Conservation (phyloP, 1,139 yeast genomes). For the Scheffersomyces illinoinensis region DNA sequence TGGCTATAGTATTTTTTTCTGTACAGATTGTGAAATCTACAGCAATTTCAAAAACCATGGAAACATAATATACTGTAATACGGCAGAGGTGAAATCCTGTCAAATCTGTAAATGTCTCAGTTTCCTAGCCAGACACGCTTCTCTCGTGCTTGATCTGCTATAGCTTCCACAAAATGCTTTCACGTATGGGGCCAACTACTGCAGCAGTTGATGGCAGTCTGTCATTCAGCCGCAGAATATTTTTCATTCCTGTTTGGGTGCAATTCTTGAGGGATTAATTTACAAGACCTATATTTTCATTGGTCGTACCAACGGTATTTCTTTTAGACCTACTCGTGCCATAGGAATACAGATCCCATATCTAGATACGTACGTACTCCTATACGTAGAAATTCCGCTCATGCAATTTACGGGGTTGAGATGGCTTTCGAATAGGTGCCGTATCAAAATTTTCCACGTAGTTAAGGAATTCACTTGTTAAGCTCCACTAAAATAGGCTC, state of each 20-base stretch:
- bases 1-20: background rate
- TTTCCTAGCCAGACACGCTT: background rate
- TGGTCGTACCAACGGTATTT: background rate
- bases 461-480: background rate
- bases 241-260: background rate
- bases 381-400: background rate
- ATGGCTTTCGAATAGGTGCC: background rate
- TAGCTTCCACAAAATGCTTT: background rate
- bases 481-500: background rate
- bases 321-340: background rate
- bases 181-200: background rate
- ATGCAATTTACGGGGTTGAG: background rate
- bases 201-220: background rate
- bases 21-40: background rate
- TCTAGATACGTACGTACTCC: background rate
- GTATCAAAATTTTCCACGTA: background rate
- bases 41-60: background rate
- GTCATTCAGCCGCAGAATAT: background rate
- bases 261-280: background rate
- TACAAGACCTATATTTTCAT: background rate
- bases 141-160: background rate
- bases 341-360: background rate
- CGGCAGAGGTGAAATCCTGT: background rate
- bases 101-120: background rate
- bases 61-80: background rate